Evolutionary conservation across 2,329 filamentous ascomycete genomes (phyloP).

Genomic region (Paramyrothecium roridum): DNA sequence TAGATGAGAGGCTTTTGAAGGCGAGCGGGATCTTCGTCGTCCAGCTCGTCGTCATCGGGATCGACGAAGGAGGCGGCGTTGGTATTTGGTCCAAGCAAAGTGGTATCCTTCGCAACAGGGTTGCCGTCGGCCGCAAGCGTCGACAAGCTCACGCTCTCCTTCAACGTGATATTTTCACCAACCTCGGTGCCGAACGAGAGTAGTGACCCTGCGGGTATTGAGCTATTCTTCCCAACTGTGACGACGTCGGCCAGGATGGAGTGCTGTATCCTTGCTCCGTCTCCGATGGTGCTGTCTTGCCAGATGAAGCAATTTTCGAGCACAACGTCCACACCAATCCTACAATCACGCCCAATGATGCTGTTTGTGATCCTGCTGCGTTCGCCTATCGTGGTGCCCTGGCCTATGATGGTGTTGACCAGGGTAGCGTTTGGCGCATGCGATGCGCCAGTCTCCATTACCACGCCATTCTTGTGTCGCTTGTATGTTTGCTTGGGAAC

Average conservation of each 20-base stretch:
- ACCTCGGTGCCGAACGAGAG: conserved; percentile 77
- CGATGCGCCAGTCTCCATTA: conserved; percentile 75
- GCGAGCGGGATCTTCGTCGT: conserved; percentile 44
- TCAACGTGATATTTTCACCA: conserved; percentile 54
- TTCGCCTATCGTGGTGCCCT: conserved; percentile 71
- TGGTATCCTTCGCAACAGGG: conserved; percentile 35
- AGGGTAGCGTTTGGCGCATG: conserved; percentile 71
- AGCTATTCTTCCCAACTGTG: conserved; percentile 67
- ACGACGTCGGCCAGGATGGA: conserved; percentile 75
- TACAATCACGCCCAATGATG: conserved; percentile 79
- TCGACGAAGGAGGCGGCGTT: conserved; percentile 48
- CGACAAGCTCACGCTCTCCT: conserved; percentile 28
- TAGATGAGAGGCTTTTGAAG: conserved; percentile 57
- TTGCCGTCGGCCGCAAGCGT: conserved; percentile 32
- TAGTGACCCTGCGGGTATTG: conserved; percentile 68
- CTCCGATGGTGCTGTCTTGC: conserved; percentile 77
- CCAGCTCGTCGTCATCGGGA: conserved; percentile 46
- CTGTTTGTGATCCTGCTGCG: conserved; percentile 69
- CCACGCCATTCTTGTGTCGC: conserved; percentile 65
- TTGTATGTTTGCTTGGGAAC: conserved; percentile 74
- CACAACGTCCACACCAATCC: conserved; percentile 79
- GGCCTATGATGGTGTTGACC: conserved; percentile 71
- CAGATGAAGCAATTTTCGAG: conserved; percentile 83
- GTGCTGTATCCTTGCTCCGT: conserved; percentile 66
- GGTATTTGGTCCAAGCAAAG: conserved; percentile 45